phyloP scores from a whole-genome alignment of 257 asterid genomes.

The Leptodermis oblonga region DNA sequence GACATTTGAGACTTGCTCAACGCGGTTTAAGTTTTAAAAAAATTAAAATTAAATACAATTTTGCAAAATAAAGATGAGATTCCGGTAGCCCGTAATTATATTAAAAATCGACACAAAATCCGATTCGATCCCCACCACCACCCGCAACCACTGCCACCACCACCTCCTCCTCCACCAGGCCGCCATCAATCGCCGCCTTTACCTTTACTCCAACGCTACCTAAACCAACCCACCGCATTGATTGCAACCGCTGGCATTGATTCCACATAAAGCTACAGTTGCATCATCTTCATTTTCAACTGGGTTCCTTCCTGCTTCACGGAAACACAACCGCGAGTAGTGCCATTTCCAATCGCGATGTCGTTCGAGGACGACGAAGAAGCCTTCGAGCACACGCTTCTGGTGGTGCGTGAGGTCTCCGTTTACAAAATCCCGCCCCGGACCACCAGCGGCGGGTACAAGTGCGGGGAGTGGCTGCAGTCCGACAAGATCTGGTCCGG shows the following conservation, averaged over 20 bases:
- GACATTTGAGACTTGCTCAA: too few relatives aligned
- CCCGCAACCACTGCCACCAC: not conserved
- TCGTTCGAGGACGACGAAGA: constrained; percentile 80
- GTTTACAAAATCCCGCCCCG: constrained; percentile 97
- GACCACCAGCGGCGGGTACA: constrained; percentile 92
- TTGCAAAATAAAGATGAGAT: not conserved
- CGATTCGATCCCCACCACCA: not conserved
- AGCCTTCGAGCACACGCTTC: constrained; percentile 86
- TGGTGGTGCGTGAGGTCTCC: constrained; percentile 92
- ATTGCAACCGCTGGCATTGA: not conserved
- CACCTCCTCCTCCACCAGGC: not conserved
- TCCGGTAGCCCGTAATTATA: constrained; percentile 3
- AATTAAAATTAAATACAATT: not conserved
- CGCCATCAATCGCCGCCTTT: constrained; percentile 2
- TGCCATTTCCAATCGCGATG: constrained; percentile 30
- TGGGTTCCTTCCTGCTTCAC: not conserved
- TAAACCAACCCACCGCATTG: constrained; percentile 7
- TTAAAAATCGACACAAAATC: not conserved
- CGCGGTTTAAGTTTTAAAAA: not conserved
- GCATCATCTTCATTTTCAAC: not conserved
- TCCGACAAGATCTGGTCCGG: constrained; percentile 99
- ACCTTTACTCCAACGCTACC: constrained; percentile 12
- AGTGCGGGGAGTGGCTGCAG: constrained; percentile 98
- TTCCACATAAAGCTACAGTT: not conserved
- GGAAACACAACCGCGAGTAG: not conserved